These are phyloP conservation scores for Fusarium coicis DNA, from an alignment of 2,329 filamentous ascomycete genomes.

Conservation along the genomic window DNA sequence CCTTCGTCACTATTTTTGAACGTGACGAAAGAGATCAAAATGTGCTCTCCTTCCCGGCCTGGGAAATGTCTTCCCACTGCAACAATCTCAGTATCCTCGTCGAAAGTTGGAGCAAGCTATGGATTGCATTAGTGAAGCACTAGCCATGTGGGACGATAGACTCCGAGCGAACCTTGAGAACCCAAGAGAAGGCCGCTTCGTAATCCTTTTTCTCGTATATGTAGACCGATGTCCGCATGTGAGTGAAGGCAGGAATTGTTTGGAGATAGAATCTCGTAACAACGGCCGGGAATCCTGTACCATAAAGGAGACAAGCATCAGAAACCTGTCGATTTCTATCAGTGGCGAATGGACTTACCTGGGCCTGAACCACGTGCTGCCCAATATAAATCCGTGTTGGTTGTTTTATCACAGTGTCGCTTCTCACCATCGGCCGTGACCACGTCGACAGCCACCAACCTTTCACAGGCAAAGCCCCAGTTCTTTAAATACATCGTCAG, in stretches of 20 bases:
- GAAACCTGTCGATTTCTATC: rapidly evolving
- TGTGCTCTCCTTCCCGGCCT: not conserved
- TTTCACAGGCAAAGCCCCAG: not conserved
- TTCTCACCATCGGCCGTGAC: not conserved
- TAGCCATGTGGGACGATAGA: rapidly evolving
- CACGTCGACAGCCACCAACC: not conserved
- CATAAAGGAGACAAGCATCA: not conserved
- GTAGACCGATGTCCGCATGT: not conserved
- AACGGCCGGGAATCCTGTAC: not conserved
- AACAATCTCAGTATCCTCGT: not conserved
- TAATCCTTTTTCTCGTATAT: not conserved
- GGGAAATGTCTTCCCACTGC: not conserved
- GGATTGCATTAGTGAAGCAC: rapidly evolving
- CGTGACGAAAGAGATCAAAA: not conserved
- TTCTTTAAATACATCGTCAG: not conserved
- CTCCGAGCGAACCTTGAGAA: rapidly evolving
- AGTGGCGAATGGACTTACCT: not conserved
- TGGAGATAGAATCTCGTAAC: not conserved
- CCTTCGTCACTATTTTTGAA: not conserved
- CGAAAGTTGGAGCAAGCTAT: not conserved
- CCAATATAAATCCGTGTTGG: not conserved
- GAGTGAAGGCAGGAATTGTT: not conserved
- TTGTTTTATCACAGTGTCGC: not conserved
- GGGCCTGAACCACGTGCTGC: not conserved
- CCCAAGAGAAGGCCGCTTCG: not conserved